phyloP scores from a whole-genome alignment of 1,284 basidiomycete genomes.

The Naganishia albida region DNA sequence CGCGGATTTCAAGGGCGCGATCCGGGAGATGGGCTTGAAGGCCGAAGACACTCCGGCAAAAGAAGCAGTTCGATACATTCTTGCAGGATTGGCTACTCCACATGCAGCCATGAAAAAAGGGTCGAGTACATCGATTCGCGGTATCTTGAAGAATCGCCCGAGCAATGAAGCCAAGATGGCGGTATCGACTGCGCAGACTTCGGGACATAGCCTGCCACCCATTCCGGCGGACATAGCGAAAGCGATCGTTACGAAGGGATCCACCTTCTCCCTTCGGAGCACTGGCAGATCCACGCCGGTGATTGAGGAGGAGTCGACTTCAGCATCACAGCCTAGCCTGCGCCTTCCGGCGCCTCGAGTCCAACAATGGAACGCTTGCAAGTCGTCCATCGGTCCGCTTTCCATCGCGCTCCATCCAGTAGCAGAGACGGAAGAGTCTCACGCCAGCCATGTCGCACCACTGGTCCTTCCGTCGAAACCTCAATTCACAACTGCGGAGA shows the following conservation, averaged over 20 bases:
- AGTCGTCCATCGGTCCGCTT: neutral
- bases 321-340: slow-evolving; percentile 6
- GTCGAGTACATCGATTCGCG: slow-evolving; percentile 15
- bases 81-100: slow-evolving; percentile 16
- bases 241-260: slow-evolving; percentile 4
- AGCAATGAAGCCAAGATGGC: slow-evolving; percentile 11
- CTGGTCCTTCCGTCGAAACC: neutral
- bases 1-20: slow-evolving; percentile 23
- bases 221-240: slow-evolving; percentile 28
- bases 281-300: slow-evolving; percentile 7
- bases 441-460: too few relatives aligned
- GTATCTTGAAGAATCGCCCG: slow-evolving; percentile 31
- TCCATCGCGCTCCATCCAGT: slow-evolving; percentile 1
- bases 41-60: slow-evolving; percentile 17
- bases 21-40: slow-evolving; percentile 17
- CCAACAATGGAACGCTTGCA: neutral
- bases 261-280: slow-evolving; percentile 9
- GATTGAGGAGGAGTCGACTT: neutral
- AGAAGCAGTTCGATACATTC: slow-evolving; percentile 11
- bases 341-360: slow-evolving; percentile 9
- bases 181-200: neutral
- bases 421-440: slow-evolving; percentile 6
- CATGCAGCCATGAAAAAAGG: slow-evolving; percentile 5
- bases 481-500: too few relatives aligned
- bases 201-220: slow-evolving; percentile 30